Percentiles rank a stretch among this genome's conserved stretches.
Conservation (phyloP, 2,329 filamentous ascomycete species). For the Sordariomycetes sp. region DNA sequence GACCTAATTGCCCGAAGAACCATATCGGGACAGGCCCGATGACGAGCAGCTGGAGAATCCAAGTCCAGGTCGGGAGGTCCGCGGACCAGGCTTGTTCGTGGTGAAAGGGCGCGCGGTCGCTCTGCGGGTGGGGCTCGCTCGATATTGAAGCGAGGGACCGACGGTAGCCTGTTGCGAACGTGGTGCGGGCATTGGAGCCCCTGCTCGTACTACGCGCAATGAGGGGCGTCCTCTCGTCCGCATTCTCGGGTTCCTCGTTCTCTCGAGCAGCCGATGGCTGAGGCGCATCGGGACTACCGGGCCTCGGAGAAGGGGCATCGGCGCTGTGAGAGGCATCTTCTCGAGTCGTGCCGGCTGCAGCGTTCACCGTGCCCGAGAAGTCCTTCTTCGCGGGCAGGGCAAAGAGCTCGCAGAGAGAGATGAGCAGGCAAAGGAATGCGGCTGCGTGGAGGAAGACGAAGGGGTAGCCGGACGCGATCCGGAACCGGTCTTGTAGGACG, state of each 20-base stretch:
- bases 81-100: slow-evolving; percentile 78
- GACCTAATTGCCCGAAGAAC: slow-evolving; percentile 63
- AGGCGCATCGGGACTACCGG: not conserved
- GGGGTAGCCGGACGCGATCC: slow-evolving; percentile 68
- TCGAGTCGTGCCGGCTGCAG: not conserved
- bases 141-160: slow-evolving; percentile 29
- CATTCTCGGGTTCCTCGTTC: slow-evolving; percentile 1
- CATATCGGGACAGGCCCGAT: slow-evolving; percentile 70
- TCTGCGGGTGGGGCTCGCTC: not conserved
- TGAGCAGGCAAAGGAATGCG: slow-evolving; percentile 61
- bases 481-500: slow-evolving; percentile 63
- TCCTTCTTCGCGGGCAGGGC: slow-evolving; percentile 60
- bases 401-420: slow-evolving; percentile 74
- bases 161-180: slow-evolving; percentile 45
- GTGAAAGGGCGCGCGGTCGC: not conserved
- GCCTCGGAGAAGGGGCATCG: not conserved
- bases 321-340: not conserved
- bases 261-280: not conserved
- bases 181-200: slow-evolving; percentile 11
- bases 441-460: slow-evolving; percentile 71
- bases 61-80: slow-evolving; percentile 70
- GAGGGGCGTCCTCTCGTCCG: slow-evolving; percentile 4
- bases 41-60: slow-evolving; percentile 77
- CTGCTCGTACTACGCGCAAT: not conserved
- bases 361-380: slow-evolving; percentile 38